Percentiles rank a stretch among this genome's conserved stretches.
These are phyloP conservation scores for Ascobolus immersus DNA, from an alignment of 495 filamentous ascomycete genomes.

Conservation along the genomic window DNA sequence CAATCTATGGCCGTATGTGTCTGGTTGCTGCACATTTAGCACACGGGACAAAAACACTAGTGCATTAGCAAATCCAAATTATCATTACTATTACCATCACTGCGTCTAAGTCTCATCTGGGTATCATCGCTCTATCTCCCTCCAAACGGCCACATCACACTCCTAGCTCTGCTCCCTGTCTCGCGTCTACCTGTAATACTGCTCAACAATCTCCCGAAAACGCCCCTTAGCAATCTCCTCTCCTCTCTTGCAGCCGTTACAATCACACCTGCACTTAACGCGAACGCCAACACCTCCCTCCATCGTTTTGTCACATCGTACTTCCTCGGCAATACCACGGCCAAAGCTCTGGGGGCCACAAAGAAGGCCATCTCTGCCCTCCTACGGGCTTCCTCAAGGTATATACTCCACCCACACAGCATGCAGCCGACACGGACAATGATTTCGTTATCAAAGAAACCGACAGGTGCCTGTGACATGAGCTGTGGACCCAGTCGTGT, in stretches of 20 bases:
- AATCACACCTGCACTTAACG: constrained; percentile 46
- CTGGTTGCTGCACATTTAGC: too few relatives aligned
- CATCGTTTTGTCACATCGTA: constrained; percentile 58
- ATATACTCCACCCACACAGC: constrained; percentile 63
- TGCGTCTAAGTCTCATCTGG: too few relatives aligned
- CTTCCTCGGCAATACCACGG: constrained; percentile 45
- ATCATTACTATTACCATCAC: too few relatives aligned
- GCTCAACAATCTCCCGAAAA: constrained; percentile 40
- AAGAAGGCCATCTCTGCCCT: constrained; percentile 64
- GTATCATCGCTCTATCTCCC: too few relatives aligned
- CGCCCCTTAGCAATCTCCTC: constrained; percentile 39
- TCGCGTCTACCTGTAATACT: constrained; percentile 10
- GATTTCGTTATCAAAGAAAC: constrained; percentile 31
- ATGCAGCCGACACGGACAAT: constrained; percentile 53
- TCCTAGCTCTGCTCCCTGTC: constrained; percentile 12
- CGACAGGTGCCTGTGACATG: constrained; percentile 22
- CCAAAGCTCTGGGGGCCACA: constrained; percentile 60
- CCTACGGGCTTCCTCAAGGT: constrained; percentile 41
- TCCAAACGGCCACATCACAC: too few relatives aligned
- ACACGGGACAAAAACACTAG: too few relatives aligned
- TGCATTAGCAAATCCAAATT: too few relatives aligned
- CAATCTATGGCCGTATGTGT: too few relatives aligned
- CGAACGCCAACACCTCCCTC: constrained; percentile 51
- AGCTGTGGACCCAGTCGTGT: constrained; percentile 54
- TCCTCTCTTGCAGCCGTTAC: constrained; percentile 45